Percentiles rank a stretch among this genome's conserved stretches.
Conservation (phyloP, 2,329 filamentous ascomycete species). For the Colletotrichum sp. region DNA sequence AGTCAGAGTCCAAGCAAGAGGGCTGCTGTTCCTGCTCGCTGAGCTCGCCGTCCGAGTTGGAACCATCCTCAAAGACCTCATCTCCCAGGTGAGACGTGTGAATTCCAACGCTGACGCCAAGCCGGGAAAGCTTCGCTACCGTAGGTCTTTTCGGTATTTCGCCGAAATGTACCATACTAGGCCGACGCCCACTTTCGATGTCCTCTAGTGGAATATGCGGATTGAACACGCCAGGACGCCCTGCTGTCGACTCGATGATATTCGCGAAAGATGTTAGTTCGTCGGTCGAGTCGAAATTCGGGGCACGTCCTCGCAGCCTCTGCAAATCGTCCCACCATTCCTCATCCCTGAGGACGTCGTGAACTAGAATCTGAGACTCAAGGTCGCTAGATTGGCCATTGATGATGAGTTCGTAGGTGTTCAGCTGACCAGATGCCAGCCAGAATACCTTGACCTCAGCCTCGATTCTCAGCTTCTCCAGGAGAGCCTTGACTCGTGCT, state of each 20-base stretch:
- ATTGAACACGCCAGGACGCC: slow-evolving; percentile 48
- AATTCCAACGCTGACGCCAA: slow-evolving; percentile 75
- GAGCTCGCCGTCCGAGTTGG: slow-evolving; percentile 36
- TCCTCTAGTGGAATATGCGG: slow-evolving; percentile 38
- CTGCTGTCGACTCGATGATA: slow-evolving; percentile 48
- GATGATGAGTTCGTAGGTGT: slow-evolving; percentile 79
- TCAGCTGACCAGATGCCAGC: slow-evolving; percentile 74
- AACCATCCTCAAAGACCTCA: slow-evolving; percentile 56
- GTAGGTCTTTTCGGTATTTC: slow-evolving; percentile 68
- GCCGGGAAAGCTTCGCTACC: slow-evolving; percentile 53
- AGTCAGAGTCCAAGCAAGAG: slow-evolving; percentile 34
- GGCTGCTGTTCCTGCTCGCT: slow-evolving; percentile 43
- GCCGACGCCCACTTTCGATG: slow-evolving; percentile 35
- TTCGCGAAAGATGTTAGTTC: slow-evolving; percentile 49
- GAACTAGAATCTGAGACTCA: slow-evolving; percentile 60
- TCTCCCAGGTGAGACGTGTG: slow-evolving; percentile 75
- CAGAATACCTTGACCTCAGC: slow-evolving; percentile 83
- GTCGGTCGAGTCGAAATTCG: slow-evolving; percentile 44
- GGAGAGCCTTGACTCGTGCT: slow-evolving; percentile 71
- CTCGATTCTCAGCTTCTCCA: slow-evolving; percentile 83
- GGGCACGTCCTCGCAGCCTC: slow-evolving; percentile 48
- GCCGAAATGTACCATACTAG: slow-evolving; percentile 63
- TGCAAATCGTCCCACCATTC: slow-evolving; percentile 86
- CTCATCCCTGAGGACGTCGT: slow-evolving; percentile 71
- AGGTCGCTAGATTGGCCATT: slow-evolving; percentile 63